phyloP scores from a whole-genome alignment of 2,329 filamentous ascomycete species.

The Orbilia javanica region DNA sequence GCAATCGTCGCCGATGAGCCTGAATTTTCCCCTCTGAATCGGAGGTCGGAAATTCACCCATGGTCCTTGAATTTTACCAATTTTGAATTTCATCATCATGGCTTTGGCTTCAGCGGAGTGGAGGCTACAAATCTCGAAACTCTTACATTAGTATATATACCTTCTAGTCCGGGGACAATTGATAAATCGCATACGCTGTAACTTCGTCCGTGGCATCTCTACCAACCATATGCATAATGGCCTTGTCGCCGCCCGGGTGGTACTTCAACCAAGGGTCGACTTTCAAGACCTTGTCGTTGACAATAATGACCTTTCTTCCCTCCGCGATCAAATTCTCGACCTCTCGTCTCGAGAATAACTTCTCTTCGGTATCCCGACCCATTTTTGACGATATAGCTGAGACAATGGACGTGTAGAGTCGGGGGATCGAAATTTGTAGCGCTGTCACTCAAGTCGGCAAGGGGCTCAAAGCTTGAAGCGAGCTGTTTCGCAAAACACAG shows the following conservation, averaged over 20 bases:
- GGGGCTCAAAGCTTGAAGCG: conserved; percentile 17
- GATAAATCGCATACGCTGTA: conserved; percentile 75
- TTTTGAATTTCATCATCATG: conserved; percentile 83
- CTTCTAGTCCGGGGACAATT: conserved; percentile 58
- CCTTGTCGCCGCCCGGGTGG: conserved; percentile 91
- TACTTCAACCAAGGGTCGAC: conserved; percentile 88
- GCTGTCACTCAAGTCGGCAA: not conserved
- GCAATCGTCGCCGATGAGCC: conserved; percentile 41
- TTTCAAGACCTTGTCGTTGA: conserved; percentile 84
- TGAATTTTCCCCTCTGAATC: conserved; percentile 74
- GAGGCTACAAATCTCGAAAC: conserved; percentile 70
- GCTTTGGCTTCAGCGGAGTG: conserved; percentile 82
- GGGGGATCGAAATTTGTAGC: conserved; percentile 28
- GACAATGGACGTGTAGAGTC: conserved; percentile 57
- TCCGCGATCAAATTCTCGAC: conserved; percentile 87
- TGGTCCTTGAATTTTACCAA: conserved; percentile 81
- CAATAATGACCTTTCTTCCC: conserved; percentile 82
- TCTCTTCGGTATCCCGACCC: conserved; percentile 66
- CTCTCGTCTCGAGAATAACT: conserved; percentile 72
- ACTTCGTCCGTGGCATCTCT: conserved; percentile 95
- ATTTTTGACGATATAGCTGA: conserved; percentile 50
- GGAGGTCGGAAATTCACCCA: conserved; percentile 93
- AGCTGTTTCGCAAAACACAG: conserved; percentile 29
- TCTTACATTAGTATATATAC: conserved; percentile 40
- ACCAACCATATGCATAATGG: conserved; percentile 92